A percentile compares a stretch with the other conserved stretches of the same genome.
phyloP scores from a whole-genome alignment of 2,329 filamentous ascomycete species.

The Metarhizium anisopliae region DNA sequence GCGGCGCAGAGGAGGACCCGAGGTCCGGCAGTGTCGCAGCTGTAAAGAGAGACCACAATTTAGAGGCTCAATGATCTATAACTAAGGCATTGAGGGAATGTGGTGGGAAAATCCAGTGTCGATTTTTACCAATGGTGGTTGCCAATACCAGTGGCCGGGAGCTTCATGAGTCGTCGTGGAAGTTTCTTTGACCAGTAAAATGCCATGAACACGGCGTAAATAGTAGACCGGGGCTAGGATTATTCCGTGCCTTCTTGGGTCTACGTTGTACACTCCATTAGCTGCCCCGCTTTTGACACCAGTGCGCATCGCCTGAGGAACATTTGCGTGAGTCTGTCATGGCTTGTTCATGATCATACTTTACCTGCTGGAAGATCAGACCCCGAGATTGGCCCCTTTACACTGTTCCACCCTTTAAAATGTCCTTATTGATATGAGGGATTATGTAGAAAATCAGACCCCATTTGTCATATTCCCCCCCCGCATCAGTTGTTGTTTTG shows the following conservation, averaged over 20 bases:
- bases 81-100: not conserved
- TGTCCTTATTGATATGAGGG: too few relatives aligned
- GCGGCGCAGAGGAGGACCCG: not conserved
- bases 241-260: conserved; percentile 5
- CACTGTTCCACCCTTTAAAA: too few relatives aligned
- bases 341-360: too few relatives aligned
- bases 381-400: too few relatives aligned
- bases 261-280: not conserved
- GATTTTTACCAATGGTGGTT: not conserved
- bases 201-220: not conserved
- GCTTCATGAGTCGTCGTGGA: not conserved
- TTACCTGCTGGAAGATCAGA: too few relatives aligned
- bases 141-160: not conserved
- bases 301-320: too few relatives aligned
- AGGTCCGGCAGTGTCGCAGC: not conserved
- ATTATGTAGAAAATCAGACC: too few relatives aligned
- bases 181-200: not conserved
- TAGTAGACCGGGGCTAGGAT: conserved; percentile 3
- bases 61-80: not conserved
- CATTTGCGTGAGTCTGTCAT: too few relatives aligned
- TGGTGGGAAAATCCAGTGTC: too few relatives aligned
- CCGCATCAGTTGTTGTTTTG: too few relatives aligned
- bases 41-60: not conserved
- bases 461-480: too few relatives aligned
- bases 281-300: too few relatives aligned